Conservation (phyloP, 1,284 basidiomycete genomes). For the Sanguinoderma infundibulare region DNA sequence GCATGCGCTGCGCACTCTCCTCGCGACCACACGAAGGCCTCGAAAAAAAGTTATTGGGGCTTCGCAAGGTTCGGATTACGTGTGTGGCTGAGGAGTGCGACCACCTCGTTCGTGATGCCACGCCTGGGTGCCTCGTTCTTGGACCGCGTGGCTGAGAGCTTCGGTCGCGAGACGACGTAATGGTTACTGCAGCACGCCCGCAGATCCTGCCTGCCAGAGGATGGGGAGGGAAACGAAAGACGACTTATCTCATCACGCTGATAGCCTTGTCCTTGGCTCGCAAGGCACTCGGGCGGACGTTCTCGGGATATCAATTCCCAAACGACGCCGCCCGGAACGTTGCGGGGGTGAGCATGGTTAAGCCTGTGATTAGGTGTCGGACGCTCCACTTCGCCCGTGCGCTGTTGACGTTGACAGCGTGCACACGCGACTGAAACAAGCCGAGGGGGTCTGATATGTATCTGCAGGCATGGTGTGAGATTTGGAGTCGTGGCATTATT, state of each 20-base stretch:
- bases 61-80: slow-evolving; percentile 1
- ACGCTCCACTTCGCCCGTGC: not conserved
- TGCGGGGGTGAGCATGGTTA: not conserved
- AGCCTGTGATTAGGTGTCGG: not conserved
- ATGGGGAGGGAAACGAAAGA: not conserved
- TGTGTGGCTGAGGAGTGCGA: slow-evolving; percentile 2
- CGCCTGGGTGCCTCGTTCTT: not conserved
- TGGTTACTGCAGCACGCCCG: not conserved
- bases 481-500: no score
- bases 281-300: no score
- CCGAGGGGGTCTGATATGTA: not conserved
- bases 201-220: not conserved
- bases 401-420: not conserved
- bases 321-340: not conserved
- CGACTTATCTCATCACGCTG: no score
- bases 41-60: not conserved
- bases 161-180: not conserved
- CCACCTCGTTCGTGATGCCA: slow-evolving; percentile 13
- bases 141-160: not conserved
- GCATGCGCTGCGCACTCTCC: not conserved
- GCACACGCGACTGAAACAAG: no score
- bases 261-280: no score
- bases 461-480: not conserved
- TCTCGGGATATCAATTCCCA: no score
- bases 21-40: not conserved